These are phyloP conservation scores for Crucibulum laeve DNA, from an alignment of 768 basidiomycete genomes.

Conservation along the genomic window DNA sequence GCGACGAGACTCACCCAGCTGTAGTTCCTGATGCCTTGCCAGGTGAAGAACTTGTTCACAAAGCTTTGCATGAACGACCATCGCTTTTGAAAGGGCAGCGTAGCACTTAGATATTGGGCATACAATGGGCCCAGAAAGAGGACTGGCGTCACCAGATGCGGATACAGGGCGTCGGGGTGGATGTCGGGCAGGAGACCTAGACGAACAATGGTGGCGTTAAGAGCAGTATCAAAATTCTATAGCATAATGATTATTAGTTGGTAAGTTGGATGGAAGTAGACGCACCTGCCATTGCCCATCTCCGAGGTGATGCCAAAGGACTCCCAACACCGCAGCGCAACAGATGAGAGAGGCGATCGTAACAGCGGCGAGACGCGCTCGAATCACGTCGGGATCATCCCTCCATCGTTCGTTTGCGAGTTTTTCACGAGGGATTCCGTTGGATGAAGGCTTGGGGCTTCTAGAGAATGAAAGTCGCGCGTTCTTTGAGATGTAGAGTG, in stretches of 20 bases:
- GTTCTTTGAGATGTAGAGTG: conserved; percentile 71
- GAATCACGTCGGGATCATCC: conserved; percentile 83
- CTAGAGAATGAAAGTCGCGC: conserved; percentile 51
- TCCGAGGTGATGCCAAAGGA: conserved; percentile 29
- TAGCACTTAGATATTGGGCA: neutral
- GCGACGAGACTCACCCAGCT: conserved; percentile 25
- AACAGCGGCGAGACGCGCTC: conserved; percentile 71
- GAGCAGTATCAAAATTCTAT: no score
- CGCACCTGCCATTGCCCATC: conserved; percentile 15
- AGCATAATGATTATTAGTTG: no score
- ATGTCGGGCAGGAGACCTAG: neutral
- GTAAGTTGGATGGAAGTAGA: no score
- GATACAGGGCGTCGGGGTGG: neutral
- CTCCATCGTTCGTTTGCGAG: conserved; percentile 52
- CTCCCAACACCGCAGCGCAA: conserved; percentile 43
- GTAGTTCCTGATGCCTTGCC: conserved; percentile 72
- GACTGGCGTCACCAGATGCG: neutral
- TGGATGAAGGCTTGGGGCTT: conserved; percentile 9
- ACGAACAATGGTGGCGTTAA: no score
- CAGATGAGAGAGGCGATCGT: conserved; percentile 56
- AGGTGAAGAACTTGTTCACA: conserved; percentile 35
- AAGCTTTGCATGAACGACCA: conserved; percentile 43
- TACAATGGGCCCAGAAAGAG: neutral
- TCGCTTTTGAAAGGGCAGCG: conserved; percentile 51
- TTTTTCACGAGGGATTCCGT: conserved; percentile 14